Percentiles rank a stretch among this genome's conserved stretches.
These are phyloP conservation scores for Fusarium praegraminearum DNA, from an alignment of 2,329 filamentous ascomycete species.

Conservation along the genomic window DNA sequence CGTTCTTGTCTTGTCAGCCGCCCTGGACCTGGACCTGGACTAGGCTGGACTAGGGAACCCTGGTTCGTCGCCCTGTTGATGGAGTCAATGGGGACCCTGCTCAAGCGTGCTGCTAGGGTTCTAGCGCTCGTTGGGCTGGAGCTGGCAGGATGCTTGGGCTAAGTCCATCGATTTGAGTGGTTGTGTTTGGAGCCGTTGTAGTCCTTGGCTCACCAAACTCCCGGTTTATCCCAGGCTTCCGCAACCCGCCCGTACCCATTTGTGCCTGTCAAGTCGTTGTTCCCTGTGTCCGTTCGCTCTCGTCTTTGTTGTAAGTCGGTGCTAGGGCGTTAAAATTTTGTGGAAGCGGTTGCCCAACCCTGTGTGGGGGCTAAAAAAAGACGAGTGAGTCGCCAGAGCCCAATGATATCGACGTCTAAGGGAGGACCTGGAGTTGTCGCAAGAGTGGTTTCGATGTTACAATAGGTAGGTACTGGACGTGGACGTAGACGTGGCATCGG, in stretches of 20 bases:
- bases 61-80: constrained; percentile 42
- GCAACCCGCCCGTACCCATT: constrained; percentile 12
- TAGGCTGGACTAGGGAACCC: constrained; percentile 34
- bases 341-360: constrained; percentile 40
- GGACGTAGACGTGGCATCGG: constrained; percentile 21
- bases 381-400: constrained; percentile 32
- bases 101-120: constrained; percentile 35
- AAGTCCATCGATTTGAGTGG: constrained; percentile 29
- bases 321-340: constrained; percentile 38
- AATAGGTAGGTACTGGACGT: constrained; percentile 2
- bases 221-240: constrained; percentile 33
- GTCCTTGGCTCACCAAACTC: constrained; percentile 35
- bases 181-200: constrained; percentile 22
- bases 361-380: constrained; percentile 35
- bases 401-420: constrained; percentile 29
- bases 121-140: constrained; percentile 40
- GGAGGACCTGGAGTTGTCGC: constrained; percentile 39
- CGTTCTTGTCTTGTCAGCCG: constrained; percentile 42
- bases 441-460: constrained; percentile 22
- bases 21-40: constrained; percentile 10
- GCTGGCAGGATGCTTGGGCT: constrained; percentile 39
- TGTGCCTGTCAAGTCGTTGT: constrained; percentile 31
- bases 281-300: constrained; percentile 19
- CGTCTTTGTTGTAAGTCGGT: constrained; percentile 18
- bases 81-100: constrained; percentile 33